Base-by-base conservation (phyloP, 495 filamentous ascomycete genomes). In the Durotheca rogersii region DNA sequence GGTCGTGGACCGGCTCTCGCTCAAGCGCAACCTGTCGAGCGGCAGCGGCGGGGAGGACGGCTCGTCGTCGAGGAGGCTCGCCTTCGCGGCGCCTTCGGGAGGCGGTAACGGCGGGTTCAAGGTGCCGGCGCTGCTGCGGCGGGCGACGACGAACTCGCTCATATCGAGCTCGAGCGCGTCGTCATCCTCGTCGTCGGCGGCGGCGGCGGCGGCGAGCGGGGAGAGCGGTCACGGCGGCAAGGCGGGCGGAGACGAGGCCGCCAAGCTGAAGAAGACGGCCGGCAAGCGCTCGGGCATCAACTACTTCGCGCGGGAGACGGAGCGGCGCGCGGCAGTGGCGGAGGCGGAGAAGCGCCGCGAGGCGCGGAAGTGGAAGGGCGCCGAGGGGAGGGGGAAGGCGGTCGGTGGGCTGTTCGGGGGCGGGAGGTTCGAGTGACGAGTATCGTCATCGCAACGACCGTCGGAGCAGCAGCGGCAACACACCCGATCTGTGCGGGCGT, bases 1-100 rank as follows among this genome's bases (percentile, higher is more conserved):
- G 16, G 77, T 91, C 46, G 81, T 97, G 42, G 89, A 97, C 69
- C 89, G 92, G 47, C 82, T 95, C 37, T 80, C 81, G 36, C 76
- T 94, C 27, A 86, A 89, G 56, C 86, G 88, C 39, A 75, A 77
- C 56, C 66, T 68, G 4, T 76, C 76, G 32, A 64, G 47, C 60
- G 64, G 17, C 52, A 29, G 68, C 68, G 18, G 60, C 53, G 2
- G 19, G 4, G 3, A 38, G 48, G 49, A 27, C 21, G 37, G 53
- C 12, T 17, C 27, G 4, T 45, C 42, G 6, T 62, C 72, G 25
- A 75, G n/a, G n/a, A n/a, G 80, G 20, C 66, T 86, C 34, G 87
- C 88, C 3, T 92, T 92, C 71, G 61, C 72, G 21, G 71, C 74
- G 17, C 56, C 73, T 9, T 70, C 73, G 1, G 64, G 69, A 18